These are phyloP conservation scores for Barnettozyma botsteinii DNA, from an alignment of 805 yeast species.

Conservation along the genomic window DNA sequence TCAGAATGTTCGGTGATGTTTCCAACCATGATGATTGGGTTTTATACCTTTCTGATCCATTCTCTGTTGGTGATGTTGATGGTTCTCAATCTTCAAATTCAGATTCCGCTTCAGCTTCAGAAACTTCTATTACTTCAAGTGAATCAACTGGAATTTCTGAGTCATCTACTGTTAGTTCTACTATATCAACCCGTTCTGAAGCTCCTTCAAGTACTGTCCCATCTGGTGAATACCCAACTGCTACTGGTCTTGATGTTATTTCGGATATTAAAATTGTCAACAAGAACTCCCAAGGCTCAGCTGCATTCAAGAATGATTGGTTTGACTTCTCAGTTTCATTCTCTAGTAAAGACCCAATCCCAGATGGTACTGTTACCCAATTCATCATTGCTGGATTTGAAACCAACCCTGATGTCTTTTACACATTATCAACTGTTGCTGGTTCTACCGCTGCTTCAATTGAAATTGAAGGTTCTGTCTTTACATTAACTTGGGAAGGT, in stretches of 20 bases:
- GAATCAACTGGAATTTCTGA: conserved; percentile 30
- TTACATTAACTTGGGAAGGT: conserved; percentile 4
- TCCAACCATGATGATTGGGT: conserved; percentile 10
- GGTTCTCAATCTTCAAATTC: background rate
- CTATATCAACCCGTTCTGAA: background rate
- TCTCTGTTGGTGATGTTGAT: conserved; percentile 1
- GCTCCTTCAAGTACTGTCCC: conserved; percentile 2
- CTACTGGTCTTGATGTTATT: conserved; percentile 6
- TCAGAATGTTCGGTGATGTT: conserved; percentile 10
- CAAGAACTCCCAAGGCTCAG: background rate
- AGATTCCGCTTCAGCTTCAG: conserved; percentile 1
- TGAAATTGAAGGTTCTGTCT: background rate
- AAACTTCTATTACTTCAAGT: background rate
- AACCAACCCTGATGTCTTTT: background rate
- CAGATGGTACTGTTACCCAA: conserved; percentile 6
- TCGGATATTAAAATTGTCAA: conserved; percentile 4
- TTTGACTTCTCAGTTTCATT: conserved; percentile 2
- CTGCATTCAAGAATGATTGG: conserved; percentile 5
- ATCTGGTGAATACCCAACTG: conserved; percentile 1
- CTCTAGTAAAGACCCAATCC: conserved; percentile 1
- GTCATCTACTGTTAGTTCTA: conserved; percentile 13
- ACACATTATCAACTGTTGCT: background rate
- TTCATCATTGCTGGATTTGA: conserved; percentile 7
- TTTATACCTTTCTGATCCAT: conserved; percentile 6
- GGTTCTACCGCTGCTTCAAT: background rate